Conservation (phyloP, 225 moss, liverwort and hornwort species). For the Anthoceros angustus region DNA sequence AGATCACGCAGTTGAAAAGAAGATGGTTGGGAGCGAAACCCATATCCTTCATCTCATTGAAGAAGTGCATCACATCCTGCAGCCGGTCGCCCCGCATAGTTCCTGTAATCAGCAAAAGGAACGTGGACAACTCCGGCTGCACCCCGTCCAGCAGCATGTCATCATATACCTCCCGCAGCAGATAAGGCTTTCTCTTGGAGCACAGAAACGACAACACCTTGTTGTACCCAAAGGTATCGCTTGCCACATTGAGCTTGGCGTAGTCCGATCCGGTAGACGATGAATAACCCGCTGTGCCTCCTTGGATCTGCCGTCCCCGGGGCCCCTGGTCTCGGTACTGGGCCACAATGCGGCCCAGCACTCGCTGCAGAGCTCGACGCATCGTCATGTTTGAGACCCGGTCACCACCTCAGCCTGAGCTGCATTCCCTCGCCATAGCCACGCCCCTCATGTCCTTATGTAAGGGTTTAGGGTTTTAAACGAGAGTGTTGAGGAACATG, state of each 20-base stretch:
- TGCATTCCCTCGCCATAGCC: too few species aligned
- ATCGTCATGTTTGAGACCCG: not conserved
- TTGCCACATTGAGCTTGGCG: constrained; percentile 26
- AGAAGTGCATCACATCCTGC: constrained; percentile 71
- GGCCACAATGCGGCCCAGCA: not conserved
- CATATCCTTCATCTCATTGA: constrained; percentile 88
- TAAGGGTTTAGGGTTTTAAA: too few species aligned
- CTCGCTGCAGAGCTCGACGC: not conserved
- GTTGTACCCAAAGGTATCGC: constrained; percentile 26
- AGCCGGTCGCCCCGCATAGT: constrained; percentile 38
- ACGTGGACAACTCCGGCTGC: constrained; percentile 44
- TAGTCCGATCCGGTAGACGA: constrained; percentile 7
- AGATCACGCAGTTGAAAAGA: constrained; percentile 51
- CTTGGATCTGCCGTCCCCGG: not conserved
- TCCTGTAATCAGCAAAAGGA: constrained; percentile 48
- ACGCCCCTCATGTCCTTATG: too few species aligned
- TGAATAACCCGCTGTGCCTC: not conserved
- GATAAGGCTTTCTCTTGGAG: constrained; percentile 22
- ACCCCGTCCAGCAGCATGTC: constrained; percentile 82
- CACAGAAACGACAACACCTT: constrained; percentile 20
- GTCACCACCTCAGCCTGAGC: too few species aligned
- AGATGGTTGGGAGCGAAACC: constrained; percentile 55
- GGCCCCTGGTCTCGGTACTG: not conserved
- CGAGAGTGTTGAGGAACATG: too few species aligned
- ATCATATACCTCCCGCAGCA: constrained; percentile 71